Conservation (phyloP, 805 yeast genomes). For the Suhomyces sp. region DNA sequence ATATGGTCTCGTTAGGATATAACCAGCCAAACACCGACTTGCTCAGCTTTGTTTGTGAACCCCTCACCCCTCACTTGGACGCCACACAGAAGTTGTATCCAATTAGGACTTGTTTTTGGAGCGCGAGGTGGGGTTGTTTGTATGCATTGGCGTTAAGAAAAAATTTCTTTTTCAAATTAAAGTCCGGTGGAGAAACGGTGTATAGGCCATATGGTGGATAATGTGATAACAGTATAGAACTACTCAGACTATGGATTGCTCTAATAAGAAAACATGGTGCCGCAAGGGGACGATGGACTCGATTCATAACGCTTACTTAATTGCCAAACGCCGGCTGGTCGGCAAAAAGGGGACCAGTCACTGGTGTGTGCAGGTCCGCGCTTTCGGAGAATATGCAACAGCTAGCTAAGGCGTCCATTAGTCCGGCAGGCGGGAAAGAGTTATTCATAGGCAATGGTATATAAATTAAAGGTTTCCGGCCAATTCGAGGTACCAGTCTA, state of each 20-base stretch:
- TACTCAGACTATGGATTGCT: neutral
- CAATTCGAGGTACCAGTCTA: neutral
- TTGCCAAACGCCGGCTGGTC: neutral
- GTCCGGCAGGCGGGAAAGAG: conserved; percentile 1
- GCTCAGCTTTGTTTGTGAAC: neutral
- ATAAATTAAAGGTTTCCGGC: neutral
- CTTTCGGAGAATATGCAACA: neutral
- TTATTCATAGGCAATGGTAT: neutral
- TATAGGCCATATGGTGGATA: neutral
- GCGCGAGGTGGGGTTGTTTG: neutral
- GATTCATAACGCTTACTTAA: neutral
- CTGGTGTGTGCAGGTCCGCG: neutral
- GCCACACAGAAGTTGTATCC: neutral
- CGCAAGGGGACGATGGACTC: neutral
- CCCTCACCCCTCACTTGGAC: conserved; percentile 1
- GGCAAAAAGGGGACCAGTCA: neutral
- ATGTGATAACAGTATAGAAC: neutral
- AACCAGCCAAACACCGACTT: neutral
- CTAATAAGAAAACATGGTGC: neutral
- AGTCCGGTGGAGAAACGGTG: neutral
- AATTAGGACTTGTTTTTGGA: neutral
- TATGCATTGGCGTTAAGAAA: neutral
- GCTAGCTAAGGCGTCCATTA: conserved; percentile 1
- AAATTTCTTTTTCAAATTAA: neutral
- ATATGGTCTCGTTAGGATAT: neutral